Base-by-base conservation (phyloP, 2,329 filamentous ascomycete species). In the Exophiala alcalophila region DNA sequence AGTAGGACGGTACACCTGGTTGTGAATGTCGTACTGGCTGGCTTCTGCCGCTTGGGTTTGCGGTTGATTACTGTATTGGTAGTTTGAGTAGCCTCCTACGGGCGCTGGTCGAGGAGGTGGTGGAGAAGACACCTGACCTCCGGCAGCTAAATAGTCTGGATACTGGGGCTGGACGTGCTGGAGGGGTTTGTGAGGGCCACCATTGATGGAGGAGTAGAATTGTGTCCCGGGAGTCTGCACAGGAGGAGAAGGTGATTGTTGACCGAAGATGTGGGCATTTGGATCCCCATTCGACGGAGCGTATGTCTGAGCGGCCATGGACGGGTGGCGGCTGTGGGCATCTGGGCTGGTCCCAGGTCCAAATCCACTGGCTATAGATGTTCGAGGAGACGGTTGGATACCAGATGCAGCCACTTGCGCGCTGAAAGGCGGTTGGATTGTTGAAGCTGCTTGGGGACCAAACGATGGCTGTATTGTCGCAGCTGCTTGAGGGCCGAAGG, bases 1-100 rank as follows among this genome's bases (percentile, higher is more conserved):
- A 0, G 69, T 70, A 1, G 70, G 70, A 34, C 65, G 57, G 44
- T 72, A 73, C 10, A 71, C 54, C 48, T 72, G 70, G 27, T 55
- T 64, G 53, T 73, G 70, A 7, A 72, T 56, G 46, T 67, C 63
- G 43, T 70, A 72, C 1, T 50, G 44, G 52, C 62, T 47, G 33
- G 37, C 53, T 4, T 34, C 36, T 6, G 32, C 44, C 15, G 45
- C 53, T 4, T 56, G 58, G 4, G 59, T 47, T 36, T 50, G 50
- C 7, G 36, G 27, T 30, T 65, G 62, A n/a, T 58, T 60, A n/a
- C n/a, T n/a, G 52, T 72, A 71, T 9, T 64, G 61, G 49, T 66
- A 70, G 27, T 62, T 37, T 7, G 66, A 65, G 51, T 69, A 70
- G 2, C 67, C 66, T 12, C 62, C 64, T 40, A 18, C 53, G 44